Evolutionary conservation across 306 rosid species (phyloP).

Genomic region (Glycyrrhiza uralensis): DNA sequence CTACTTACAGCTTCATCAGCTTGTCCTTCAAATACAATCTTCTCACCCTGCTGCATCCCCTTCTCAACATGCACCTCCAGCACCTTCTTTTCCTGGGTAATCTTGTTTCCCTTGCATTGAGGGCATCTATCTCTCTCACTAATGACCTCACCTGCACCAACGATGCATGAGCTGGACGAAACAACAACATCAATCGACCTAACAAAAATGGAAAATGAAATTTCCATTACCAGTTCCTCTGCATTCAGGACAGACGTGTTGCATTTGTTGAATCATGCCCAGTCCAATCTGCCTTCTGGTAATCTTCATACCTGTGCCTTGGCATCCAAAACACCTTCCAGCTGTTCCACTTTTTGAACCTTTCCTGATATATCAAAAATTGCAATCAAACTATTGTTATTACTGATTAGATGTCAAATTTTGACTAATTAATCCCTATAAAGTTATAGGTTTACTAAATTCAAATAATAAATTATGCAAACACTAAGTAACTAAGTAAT

Average conservation of each 20-base stretch:
- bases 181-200: neutral
- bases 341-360: conserved; percentile 70
- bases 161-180: conserved; percentile 16
- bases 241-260: conserved; percentile 65
- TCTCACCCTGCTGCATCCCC: conserved; percentile 75
- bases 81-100: conserved; percentile 67
- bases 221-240: conserved; percentile 60
- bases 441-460: neutral
- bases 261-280: conserved; percentile 79
- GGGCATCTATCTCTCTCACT: conserved; percentile 70
- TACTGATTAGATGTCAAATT: neutral
- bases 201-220: neutral
- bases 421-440: neutral
- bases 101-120: conserved; percentile 66
- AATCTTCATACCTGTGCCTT: conserved; percentile 69
- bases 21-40: conserved; percentile 67
- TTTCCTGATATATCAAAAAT: conserved; percentile 46
- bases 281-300: conserved; percentile 58
- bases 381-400: neutral
- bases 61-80: conserved; percentile 68
- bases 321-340: conserved; percentile 68
- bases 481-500: neutral
- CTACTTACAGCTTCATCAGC: conserved; percentile 76
- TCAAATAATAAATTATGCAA: neutral
- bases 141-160: conserved; percentile 61